These are phyloP conservation scores for Hemisphaericaspora nanyangensis DNA, from an alignment of 805 yeast genomes.

Conservation along the genomic window DNA sequence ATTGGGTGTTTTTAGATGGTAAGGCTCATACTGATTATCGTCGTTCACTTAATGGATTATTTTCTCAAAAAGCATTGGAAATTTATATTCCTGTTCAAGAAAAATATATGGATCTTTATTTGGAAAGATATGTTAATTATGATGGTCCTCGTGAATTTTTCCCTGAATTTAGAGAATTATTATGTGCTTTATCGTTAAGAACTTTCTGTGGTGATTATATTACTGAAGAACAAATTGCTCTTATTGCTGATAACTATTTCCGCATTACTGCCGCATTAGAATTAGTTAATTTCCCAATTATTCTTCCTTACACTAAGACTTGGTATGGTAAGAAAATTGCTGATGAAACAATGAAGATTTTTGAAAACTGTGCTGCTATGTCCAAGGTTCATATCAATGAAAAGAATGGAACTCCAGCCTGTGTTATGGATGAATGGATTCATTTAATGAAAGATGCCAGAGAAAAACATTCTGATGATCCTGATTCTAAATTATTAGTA, in stretches of 20 bases:
- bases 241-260: slow-evolving; percentile 89
- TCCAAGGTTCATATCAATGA: slow-evolving; percentile 74
- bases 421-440: slow-evolving; percentile 97
- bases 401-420: slow-evolving; percentile 71
- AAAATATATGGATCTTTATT: slow-evolving; percentile 75
- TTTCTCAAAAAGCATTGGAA: slow-evolving; percentile 78
- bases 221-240: slow-evolving; percentile 83
- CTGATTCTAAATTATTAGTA: slow-evolving; percentile 55
- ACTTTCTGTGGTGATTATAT: slow-evolving; percentile 96
- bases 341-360: slow-evolving; percentile 89
- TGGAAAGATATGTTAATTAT: slow-evolving; percentile 60
- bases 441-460: slow-evolving; percentile 74
- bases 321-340: slow-evolving; percentile 97
- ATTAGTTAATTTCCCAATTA: slow-evolving; percentile 95
- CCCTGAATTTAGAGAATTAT: slow-evolving; percentile 91
- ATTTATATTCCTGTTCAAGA: slow-evolving; percentile 84
- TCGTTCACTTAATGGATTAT: slow-evolving; percentile 82
- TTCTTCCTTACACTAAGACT: slow-evolving; percentile 91
- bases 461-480: slow-evolving; percentile 45
- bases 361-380: slow-evolving; percentile 82
- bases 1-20: slow-evolving; percentile 98
- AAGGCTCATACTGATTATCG: slow-evolving; percentile 93
- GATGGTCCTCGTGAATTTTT: slow-evolving; percentile 74
- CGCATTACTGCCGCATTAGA: slow-evolving; percentile 93
- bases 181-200: slow-evolving; percentile 90